These are phyloP conservation scores for Penicillium canescens DNA, from an alignment of 495 filamentous ascomycete species.

Conservation along the genomic window DNA sequence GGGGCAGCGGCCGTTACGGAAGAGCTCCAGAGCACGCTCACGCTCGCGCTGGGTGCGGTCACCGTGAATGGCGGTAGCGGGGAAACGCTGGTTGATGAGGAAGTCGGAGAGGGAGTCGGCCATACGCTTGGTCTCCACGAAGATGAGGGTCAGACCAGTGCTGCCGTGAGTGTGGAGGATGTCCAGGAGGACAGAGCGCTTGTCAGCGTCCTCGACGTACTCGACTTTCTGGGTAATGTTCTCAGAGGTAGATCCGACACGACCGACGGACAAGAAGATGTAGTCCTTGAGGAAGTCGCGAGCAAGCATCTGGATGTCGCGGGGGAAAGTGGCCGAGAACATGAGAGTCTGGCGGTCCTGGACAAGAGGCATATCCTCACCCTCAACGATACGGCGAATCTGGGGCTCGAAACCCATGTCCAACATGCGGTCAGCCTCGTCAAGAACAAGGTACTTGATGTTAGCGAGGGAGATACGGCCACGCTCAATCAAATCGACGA, in stretches of 20 bases:
- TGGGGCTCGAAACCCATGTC: conserved; percentile 99
- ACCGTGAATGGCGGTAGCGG: conserved; percentile 97
- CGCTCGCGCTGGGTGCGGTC: conserved; percentile 98
- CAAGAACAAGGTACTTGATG: conserved; percentile 98
- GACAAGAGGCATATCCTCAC: conserved; percentile 92
- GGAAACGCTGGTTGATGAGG: conserved; percentile 96
- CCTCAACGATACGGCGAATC: conserved; percentile 96
- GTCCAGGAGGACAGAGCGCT: conserved; percentile 94
- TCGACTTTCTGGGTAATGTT: conserved; percentile 99
- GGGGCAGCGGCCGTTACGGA: conserved; percentile 92
- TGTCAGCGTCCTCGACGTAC: conserved; percentile 96
- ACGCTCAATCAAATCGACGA: conserved; percentile 97
- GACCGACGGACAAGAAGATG: conserved; percentile 96
- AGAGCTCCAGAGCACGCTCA: conserved; percentile 95
- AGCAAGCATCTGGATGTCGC: conserved; percentile 98
- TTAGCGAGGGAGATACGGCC: conserved; percentile 94
- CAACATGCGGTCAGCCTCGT: conserved; percentile 99
- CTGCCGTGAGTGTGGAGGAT: conserved; percentile 93
- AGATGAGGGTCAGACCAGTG: conserved; percentile 86
- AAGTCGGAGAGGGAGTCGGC: conserved; percentile 96
- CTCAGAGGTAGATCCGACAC: conserved; percentile 98
- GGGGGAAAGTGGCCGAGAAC: conserved; percentile 99
- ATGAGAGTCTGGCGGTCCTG: conserved; percentile 93
- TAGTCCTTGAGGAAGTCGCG: conserved; percentile 98
- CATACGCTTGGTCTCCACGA: conserved; percentile 99